phyloP scores from a whole-genome alignment of 805 yeast genomes.

The Nakazawaea anatomiae region DNA sequence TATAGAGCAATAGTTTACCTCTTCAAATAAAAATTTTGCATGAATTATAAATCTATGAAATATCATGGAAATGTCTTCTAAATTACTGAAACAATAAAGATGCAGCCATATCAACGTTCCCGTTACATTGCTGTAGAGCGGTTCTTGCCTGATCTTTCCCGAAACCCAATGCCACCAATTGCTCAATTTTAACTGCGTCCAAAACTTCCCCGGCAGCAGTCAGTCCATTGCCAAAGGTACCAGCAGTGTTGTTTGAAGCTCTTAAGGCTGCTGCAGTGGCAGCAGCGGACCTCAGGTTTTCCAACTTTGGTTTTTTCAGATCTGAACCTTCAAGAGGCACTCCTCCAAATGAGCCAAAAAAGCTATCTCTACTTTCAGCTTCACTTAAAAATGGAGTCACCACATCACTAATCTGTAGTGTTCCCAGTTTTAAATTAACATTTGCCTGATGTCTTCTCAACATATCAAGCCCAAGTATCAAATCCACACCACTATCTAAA shows the following conservation, averaged over 20 bases:
- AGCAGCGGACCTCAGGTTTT: slow-evolving; percentile 8
- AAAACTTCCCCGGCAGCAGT: slow-evolving; percentile 11
- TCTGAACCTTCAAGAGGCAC: slow-evolving; percentile 10
- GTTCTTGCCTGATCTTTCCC: slow-evolving; percentile 51
- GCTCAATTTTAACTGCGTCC: slow-evolving; percentile 26
- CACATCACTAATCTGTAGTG: slow-evolving; percentile 64
- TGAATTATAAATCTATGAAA: no score
- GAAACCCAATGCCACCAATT: slow-evolving; percentile 67
- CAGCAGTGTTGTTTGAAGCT: slow-evolving; percentile 11
- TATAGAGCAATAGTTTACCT: slow-evolving; percentile 6
- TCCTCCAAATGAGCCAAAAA: slow-evolving; percentile 12
- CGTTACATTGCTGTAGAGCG: slow-evolving; percentile 63
- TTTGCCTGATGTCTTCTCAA: slow-evolving; percentile 80
- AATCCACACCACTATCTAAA: slow-evolving; percentile 65
- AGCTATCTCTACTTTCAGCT: slow-evolving; percentile 51
- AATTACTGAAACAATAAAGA: slow-evolving; percentile 48
- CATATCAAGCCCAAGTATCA: slow-evolving; percentile 88
- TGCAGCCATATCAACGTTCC: slow-evolving; percentile 85
- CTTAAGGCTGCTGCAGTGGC: slow-evolving; percentile 16
- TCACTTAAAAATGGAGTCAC: slow-evolving; percentile 72
- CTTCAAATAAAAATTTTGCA: no score
- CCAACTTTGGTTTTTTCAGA: slow-evolving; percentile 9
- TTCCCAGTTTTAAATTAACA: slow-evolving; percentile 65
- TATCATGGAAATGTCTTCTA: no score
- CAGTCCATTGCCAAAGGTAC: no score